A percentile compares a stretch with the other conserved stretches of the same genome.
These are phyloP conservation scores for Micractinium conductrix DNA, from an alignment of 139 green algal genomes.

Conservation along the genomic window DNA sequence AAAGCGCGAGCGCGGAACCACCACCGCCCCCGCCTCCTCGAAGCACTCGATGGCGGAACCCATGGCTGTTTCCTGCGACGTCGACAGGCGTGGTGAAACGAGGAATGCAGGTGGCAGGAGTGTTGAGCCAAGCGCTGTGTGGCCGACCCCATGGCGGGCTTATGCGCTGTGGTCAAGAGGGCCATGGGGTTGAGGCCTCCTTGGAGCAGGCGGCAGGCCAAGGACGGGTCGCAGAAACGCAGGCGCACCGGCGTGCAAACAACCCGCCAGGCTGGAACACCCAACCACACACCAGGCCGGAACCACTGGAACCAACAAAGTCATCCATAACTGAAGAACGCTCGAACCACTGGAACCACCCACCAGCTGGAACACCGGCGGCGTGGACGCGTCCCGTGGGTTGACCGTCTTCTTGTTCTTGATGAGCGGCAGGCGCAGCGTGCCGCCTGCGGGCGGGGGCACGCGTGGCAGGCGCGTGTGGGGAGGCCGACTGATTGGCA, in stretches of 20 bases:
- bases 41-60: conserved; percentile 91
- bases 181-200: too few relatives aligned
- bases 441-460: conserved; percentile 44
- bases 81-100: neutral
- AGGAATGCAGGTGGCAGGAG: neutral
- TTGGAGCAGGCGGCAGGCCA: too few relatives aligned
- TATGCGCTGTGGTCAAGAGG: too few relatives aligned
- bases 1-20: conserved; percentile 90
- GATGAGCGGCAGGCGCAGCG: conserved; percentile 87
- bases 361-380: conserved; percentile 86
- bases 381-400: conserved; percentile 75
- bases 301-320: too few relatives aligned
- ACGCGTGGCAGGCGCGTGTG: too few relatives aligned
- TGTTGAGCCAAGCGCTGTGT: neutral
- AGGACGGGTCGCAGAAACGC: too few relatives aligned
- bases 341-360: too few relatives aligned
- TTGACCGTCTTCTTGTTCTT: conserved; percentile 97
- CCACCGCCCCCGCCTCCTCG: conserved; percentile 78
- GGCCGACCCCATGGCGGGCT: too few relatives aligned
- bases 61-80: conserved; percentile 28
- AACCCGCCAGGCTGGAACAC: too few relatives aligned
- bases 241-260: too few relatives aligned
- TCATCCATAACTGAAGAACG: too few relatives aligned
- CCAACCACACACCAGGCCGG: too few relatives aligned
- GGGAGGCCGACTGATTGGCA: neutral